Base-by-base conservation (phyloP, 2,329 filamentous ascomycete genomes). In the Nectriaceae sp. region DNA sequence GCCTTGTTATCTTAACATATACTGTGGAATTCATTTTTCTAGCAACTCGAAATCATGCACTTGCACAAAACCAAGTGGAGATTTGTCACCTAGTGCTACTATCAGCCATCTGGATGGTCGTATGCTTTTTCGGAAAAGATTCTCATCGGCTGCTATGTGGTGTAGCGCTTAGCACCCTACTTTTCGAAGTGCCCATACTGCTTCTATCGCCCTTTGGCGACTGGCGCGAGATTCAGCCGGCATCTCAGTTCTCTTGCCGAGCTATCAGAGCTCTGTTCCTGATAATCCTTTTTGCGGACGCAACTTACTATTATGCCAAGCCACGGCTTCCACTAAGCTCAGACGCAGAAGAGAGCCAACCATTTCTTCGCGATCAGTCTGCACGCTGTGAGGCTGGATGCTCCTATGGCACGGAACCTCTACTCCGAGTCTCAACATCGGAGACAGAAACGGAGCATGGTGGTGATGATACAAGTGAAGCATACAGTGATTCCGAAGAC, bases 401-500 rank as follows among this genome's bases (percentile, higher is more conserved):
- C 1, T 39, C 46, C 8, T 62, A 62, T 11, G 55, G 59, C 1
- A 62, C 55, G 0, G 51, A 49, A 3, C 26, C 38, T 2, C 29
- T 42, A 0, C 19, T 40, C 3, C 21, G 22, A 8, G n/a, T n/a
- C n/a, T n/a, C n/a, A 20, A 35, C 1, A 16, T 41, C 4, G 41
- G 46, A 2, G 24, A 37, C 2, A 46, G 46, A 3, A 40, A 43
- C 4, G 53, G 53, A 3, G 19, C 21, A 2, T 42, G 42, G 1
- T n/a, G 36, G n/a, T 24, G 43, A 19, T 1, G 44, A 46, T 13
- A 24, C 26, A 2, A 35, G 40, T 15, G 18, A 21, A 1, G 48
- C 49, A 16, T 49, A 41, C 8, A 56, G 50, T 13, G 58, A 64
- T 6, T 65, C 44, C 2, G 55, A 60, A 0, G 55, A 64, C 1